Evolutionary conservation across 345 rosid species (phyloP).

Genomic region (Rhizophora apiculata): DNA sequence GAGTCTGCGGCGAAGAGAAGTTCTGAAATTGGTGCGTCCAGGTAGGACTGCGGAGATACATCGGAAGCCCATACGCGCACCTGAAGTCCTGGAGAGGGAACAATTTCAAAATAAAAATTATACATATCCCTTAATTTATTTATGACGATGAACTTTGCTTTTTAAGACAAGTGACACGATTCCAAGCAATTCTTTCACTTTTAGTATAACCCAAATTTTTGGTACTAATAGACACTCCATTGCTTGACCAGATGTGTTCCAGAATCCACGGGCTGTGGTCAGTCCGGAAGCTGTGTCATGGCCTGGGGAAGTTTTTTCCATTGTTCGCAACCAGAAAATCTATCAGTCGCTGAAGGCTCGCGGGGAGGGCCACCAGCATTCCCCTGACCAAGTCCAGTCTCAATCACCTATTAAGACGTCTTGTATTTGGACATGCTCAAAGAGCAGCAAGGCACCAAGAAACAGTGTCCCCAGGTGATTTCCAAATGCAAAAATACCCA

Average conservation of each 20-base stretch:
- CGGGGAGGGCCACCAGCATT: conserved; percentile 10
- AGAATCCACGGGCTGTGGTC: conserved; percentile 51
- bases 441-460: conserved; percentile 1
- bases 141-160: too few species aligned
- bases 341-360: conserved; percentile 32
- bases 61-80: conserved; percentile 35
- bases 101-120: too few species aligned
- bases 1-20: not conserved
- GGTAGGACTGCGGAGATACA: conserved; percentile 38
- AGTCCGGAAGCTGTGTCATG: conserved; percentile 34
- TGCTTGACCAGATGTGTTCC: conserved; percentile 41
- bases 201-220: too few species aligned
- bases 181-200: too few species aligned
- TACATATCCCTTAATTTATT: too few species aligned
- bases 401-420: conserved; percentile 10
- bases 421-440: not conserved
- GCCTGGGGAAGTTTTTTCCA: conserved; percentile 38
- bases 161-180: too few species aligned
- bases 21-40: conserved; percentile 41
- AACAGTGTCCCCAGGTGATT: conserved; percentile 16
- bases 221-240: conserved; percentile 35
- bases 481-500: not conserved
- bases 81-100: conserved; percentile 27
- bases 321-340: conserved; percentile 41
- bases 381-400: conserved; percentile 10